Base-by-base conservation (phyloP, 164 flowering plant species). In the Vitis rupestris region DNA sequence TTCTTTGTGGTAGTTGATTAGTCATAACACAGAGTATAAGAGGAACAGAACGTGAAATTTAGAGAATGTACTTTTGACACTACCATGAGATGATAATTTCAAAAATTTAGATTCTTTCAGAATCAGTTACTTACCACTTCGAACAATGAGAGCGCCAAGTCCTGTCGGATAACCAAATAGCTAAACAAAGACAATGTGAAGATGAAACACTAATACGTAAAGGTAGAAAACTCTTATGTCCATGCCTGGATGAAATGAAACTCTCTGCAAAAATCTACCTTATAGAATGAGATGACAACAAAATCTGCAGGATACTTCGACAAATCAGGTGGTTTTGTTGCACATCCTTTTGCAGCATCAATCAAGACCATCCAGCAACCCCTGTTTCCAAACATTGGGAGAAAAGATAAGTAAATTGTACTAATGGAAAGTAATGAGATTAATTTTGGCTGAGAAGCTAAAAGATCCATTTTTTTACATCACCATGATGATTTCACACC, bases 341-440 rank as follows among this genome's bases (percentile, higher is more conserved):
- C 79, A 86, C 86, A 86, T 72, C 98, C 99, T 79, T 95, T 95
- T 66, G 99, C 99, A 80, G 98, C 99, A 91, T 95, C 99, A 78
- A 95, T 82, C 82, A 95, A 78, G 57, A 91, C 93, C 90, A 90
- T 85, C 97, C 98, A 95, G 23, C 52, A 66, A 8, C 93, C 89
- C 80, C 94, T 91, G 78, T 61, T 50, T 54, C 69, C 11, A 66
- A 53, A 48, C 19, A 23, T 23, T 23, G 37, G 52, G 30, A 27
- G 61, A 44, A 10, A 65, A 9, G 3, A 19, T 56, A 16, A 53
- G 29, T 0, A 27, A 16, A 19, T 9, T 8, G 5, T 60, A 50
- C 30, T 49, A 10, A 19, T 19, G 61, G 23, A 15, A 58, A 58
- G 10, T 15, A 58, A 16, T 58, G 23, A 13, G 23, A 9, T 13